Evolutionary conservation across 1,284 basidiomycete species (phyloP).

Genomic region (Hypsizygus ulmarius): DNA sequence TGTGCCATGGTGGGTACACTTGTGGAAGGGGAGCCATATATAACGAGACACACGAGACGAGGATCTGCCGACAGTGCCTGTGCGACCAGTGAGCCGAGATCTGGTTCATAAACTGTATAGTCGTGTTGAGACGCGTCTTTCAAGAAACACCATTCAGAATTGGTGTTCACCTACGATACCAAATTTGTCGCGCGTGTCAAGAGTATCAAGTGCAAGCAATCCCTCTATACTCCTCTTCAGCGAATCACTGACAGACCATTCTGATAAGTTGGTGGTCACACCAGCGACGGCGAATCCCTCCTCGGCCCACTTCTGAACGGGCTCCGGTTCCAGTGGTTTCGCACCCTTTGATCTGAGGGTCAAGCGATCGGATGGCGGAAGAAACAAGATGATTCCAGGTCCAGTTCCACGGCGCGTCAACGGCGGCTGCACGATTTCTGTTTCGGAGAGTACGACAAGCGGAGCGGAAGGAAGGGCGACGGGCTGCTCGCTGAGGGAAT

Average conservation of each 20-base stretch:
- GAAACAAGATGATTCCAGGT: slow-evolving; percentile 41
- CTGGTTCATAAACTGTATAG: slow-evolving; percentile 36
- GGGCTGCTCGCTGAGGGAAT: slow-evolving; percentile 35
- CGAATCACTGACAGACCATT: slow-evolving; percentile 23
- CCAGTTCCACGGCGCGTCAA: slow-evolving; percentile 43
- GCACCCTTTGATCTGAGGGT: slow-evolving; percentile 17
- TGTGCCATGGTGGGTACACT: slow-evolving; percentile 28
- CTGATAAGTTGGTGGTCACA: slow-evolving; percentile 23
- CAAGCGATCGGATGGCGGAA: slow-evolving; percentile 30
- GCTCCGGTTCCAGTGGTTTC: slow-evolving; percentile 42
- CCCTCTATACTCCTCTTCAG: slow-evolving; percentile 31
- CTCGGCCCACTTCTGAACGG: slow-evolving; percentile 48
- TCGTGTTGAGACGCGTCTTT: slow-evolving; percentile 1
- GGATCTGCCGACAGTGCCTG: slow-evolving; percentile 27
- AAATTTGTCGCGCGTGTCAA: slow-evolving; percentile 41
- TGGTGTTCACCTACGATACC: slow-evolving; percentile 36
- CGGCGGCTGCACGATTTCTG: slow-evolving; percentile 40
- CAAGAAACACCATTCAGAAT: background rate
- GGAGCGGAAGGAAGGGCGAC: slow-evolving; percentile 40
- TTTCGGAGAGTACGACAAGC: slow-evolving; percentile 26
- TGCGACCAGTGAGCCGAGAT: slow-evolving; percentile 25
- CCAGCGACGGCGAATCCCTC: slow-evolving; percentile 48
- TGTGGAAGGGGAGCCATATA: slow-evolving; percentile 27
- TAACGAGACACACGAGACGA: slow-evolving; percentile 33
- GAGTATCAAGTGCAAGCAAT: slow-evolving; percentile 32